Evolutionary conservation across 306 rosid genomes (phyloP).

Genomic region (Calophaca sinica): DNA sequence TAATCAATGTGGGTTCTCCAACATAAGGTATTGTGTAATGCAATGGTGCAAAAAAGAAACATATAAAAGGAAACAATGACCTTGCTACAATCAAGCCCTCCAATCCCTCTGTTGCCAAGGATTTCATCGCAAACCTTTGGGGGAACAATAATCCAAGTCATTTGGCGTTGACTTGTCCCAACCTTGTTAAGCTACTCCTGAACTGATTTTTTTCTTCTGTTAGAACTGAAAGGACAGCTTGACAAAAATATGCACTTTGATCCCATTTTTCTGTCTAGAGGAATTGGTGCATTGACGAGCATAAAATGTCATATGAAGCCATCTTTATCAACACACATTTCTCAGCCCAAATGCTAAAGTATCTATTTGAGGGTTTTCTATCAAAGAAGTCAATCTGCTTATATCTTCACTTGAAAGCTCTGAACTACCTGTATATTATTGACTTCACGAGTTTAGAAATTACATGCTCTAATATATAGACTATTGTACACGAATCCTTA

Average conservation of each 20-base stretch:
- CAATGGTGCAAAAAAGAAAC: too few species aligned
- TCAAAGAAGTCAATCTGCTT: too few species aligned
- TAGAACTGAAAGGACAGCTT: conserved; percentile 33
- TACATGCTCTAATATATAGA: too few species aligned
- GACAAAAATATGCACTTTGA: conserved; percentile 30
- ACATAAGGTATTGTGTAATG: too few species aligned
- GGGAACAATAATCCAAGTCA: conserved; percentile 29
- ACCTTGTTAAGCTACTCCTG: conserved; percentile 15
- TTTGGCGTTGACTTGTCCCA: conserved; percentile 22
- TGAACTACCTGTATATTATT: not conserved
- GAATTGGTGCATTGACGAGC: not conserved
- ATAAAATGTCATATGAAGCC: not conserved
- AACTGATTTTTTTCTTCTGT: conserved; percentile 16
- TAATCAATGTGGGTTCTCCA: too few species aligned
- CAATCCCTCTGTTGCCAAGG: conserved; percentile 18
- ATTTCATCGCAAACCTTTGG: not conserved
- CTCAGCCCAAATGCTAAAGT: not conserved
- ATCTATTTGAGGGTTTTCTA: too few species aligned
- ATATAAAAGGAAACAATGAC: too few species aligned
- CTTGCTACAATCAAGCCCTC: not conserved
- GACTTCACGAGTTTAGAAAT: too few species aligned
- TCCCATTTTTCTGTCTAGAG: not conserved
- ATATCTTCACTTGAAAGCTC: too few species aligned
- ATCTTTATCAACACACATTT: not conserved
- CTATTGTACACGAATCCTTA: too few species aligned